Evolutionary conservation across 2,329 filamentous ascomycete species (phyloP), one percentile per base, ranked within the genome.

Genomic region (Chaetothyriales sp.): DNA sequence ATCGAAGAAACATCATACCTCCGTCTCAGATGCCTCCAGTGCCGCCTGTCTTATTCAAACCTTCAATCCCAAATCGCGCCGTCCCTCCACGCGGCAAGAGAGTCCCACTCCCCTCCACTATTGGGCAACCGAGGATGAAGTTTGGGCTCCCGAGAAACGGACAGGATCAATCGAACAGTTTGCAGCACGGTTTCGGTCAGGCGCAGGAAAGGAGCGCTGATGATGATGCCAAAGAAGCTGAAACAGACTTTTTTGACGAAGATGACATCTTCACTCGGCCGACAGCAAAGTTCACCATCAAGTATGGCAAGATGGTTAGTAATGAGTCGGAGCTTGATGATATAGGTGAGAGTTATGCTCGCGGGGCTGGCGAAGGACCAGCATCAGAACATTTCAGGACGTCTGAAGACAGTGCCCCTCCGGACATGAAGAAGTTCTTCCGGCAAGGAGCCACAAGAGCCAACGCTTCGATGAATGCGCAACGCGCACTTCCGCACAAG

Each of bases 21-120:
- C 86, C 87, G 12, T 71, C 79, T 1, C 84, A 92, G 62, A 74
- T 95, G 32, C 80, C 88, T 51, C 87, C 88, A 0, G 90, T 86
- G 0, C 74, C 81, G 18, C 70, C 70, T n/a, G 76, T 75, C 49
- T 67, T 73, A 51, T 58, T 51, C 20, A 61, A 63, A 42, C 52
- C 60, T 22, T 59, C 60, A 32, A 60, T 67, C 47, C 63, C 65
- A 22, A 62, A 64, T 22, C 47, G 51, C 32, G 44, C 52, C n/a
- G 42, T 53, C 32, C 44, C 54, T 47, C 54, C 56, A 28, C 54
- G 12, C 76, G 73, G 49, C 73, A 75, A 1, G 76, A 32, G 20
- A 32, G 45, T 18, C 7, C 20, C 45, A 12, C 20, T 28, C 4
- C 22, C 26, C 8, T 26, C 26, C 8, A 36, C 20, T 9, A 28